A percentile compares a stretch with the other conserved stretches of the same genome.
phyloP scores from a whole-genome alignment of 2,329 filamentous ascomycete genomes.

The Trichoderma sp. region DNA sequence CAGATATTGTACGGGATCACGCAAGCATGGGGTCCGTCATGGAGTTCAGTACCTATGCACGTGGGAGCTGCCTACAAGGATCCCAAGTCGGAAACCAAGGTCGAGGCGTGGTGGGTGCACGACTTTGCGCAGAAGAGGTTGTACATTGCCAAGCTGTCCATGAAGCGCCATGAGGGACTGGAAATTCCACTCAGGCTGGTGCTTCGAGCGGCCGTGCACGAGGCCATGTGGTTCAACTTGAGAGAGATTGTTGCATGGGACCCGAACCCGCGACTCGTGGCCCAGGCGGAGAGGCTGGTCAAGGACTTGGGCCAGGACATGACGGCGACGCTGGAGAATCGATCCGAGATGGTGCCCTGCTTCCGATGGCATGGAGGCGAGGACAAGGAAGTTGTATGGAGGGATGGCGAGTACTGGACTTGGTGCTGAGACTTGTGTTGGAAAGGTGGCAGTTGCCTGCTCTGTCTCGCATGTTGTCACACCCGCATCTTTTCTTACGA shows the following conservation, averaged over 20 bases:
- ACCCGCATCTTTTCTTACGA: too few species aligned
- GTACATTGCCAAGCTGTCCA: too few species aligned
- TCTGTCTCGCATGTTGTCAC: too few species aligned
- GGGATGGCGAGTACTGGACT: slow-evolving; percentile 40
- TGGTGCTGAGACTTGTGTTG: slow-evolving; percentile 25
- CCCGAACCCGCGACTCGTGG: slow-evolving; percentile 38
- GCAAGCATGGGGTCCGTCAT: too few species aligned
- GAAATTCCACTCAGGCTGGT: slow-evolving; percentile 36
- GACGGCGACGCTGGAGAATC: slow-evolving; percentile 38
- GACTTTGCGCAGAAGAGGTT: too few species aligned
- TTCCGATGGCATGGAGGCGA: slow-evolving; percentile 43
- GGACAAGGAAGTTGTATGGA: slow-evolving; percentile 32
- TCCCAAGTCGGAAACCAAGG: too few species aligned
- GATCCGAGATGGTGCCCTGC: slow-evolving; percentile 40
- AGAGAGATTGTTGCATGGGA: slow-evolving; percentile 44
- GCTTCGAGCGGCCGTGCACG: slow-evolving; percentile 40
- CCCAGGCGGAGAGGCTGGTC: slow-evolving; percentile 38
- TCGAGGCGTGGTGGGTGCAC: too few species aligned
- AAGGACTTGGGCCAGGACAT: slow-evolving; percentile 44
- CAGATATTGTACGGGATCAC: too few species aligned
- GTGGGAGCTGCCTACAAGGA: too few species aligned
- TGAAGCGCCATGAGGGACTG: too few species aligned
- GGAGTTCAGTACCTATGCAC: too few species aligned
- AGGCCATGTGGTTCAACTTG: slow-evolving; percentile 40
- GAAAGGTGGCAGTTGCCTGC: too few species aligned